Evolutionary conservation across 169 alveolate species (phyloP).

Genomic region (Cryptosporidium felis): DNA sequence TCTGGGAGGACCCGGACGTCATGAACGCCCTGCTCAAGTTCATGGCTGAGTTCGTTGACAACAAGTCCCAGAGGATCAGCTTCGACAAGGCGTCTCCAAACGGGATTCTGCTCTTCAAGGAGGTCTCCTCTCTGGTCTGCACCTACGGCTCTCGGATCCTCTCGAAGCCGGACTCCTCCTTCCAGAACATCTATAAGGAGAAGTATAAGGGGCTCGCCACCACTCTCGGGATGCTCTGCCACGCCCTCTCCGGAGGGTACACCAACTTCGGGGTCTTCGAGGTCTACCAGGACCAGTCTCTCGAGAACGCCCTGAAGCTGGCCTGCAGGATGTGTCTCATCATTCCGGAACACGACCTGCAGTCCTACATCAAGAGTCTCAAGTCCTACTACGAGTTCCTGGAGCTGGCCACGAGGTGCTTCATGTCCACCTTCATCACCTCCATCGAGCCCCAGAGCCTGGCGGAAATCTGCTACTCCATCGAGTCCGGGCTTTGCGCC

Average conservation of each 20-base stretch:
- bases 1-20: constrained; percentile 90
- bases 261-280: constrained; percentile 92
- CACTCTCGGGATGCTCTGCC: constrained; percentile 85
- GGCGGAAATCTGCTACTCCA: constrained; percentile 56
- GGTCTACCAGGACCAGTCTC: constrained; percentile 89
- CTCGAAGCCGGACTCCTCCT: constrained; percentile 77
- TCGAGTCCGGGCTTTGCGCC: constrained; percentile 69
- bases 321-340: constrained; percentile 88
- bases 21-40: constrained; percentile 90
- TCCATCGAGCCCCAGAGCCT: constrained; percentile 61
- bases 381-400: constrained; percentile 87
- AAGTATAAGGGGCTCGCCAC: constrained; percentile 91
- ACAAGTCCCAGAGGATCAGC: constrained; percentile 88
- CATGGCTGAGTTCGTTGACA: constrained; percentile 85
- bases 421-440: constrained; percentile 80
- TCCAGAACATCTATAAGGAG: constrained; percentile 85
- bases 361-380: constrained; percentile 82
- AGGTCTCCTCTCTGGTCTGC: constrained; percentile 84
- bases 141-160: constrained; percentile 77
- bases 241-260: constrained; percentile 90
- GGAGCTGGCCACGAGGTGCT: constrained; percentile 86
- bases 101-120: constrained; percentile 90
- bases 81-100: constrained; percentile 91
- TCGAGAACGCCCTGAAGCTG: constrained; percentile 86
- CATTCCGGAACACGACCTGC: constrained; percentile 86